A percentile compares a stretch with the other conserved stretches of the same genome.
Conservation (phyloP, 805 yeast genomes). For the Dipodascus geniculatus region DNA sequence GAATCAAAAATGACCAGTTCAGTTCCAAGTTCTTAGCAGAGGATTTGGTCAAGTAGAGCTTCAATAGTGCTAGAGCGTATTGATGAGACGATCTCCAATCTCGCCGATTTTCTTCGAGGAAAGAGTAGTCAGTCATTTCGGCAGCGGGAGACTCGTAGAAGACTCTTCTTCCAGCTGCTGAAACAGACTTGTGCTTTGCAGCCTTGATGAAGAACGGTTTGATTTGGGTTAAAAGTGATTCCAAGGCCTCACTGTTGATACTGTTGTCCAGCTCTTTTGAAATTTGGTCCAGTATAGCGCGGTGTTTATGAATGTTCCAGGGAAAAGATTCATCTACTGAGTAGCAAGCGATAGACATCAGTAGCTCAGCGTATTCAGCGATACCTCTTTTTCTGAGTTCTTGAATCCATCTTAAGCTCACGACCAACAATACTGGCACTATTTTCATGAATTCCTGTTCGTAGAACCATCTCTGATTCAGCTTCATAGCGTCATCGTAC, state of each 20-base stretch:
- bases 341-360: not conserved
- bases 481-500: not conserved
- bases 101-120: conserved; percentile 1
- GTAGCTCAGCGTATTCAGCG: not conserved
- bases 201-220: conserved; percentile 5
- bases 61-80: conserved; percentile 5
- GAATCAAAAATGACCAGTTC: conserved; percentile 23
- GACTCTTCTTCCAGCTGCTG: conserved; percentile 6
- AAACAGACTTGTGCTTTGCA: conserved; percentile 2
- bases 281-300: not conserved
- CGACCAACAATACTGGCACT: not conserved
- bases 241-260: not conserved
- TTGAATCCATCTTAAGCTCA: not conserved
- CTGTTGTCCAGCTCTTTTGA: not conserved
- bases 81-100: not conserved
- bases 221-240: not conserved
- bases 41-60: conserved; percentile 3
- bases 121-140: not conserved
- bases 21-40: not conserved
- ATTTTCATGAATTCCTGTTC: not conserved
- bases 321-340: not conserved
- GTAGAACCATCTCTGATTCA: not conserved
- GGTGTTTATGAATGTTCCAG: not conserved
- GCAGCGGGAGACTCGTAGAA: not conserved
- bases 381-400: not conserved